phyloP scores from a whole-genome alignment of 345 rosid species.

The Viola odorata region DNA sequence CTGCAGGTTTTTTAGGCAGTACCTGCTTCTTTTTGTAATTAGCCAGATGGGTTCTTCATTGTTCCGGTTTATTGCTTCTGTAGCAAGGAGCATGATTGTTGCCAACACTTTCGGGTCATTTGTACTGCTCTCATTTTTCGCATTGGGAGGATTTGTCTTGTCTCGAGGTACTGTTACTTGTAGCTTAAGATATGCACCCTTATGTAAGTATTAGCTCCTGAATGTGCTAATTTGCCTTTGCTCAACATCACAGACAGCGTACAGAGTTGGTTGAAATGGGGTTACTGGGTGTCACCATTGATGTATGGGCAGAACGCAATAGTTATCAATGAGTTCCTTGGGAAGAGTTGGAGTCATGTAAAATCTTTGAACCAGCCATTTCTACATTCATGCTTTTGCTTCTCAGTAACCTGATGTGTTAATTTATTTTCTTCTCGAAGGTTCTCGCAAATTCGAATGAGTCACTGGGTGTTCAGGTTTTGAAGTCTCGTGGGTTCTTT shows the following conservation, averaged over 20 bases:
- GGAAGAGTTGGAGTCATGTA: constrained; percentile 57
- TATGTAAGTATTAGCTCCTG: neutral
- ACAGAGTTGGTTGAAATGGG: constrained; percentile 91
- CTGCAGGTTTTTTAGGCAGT: constrained; percentile 65
- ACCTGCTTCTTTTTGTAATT: constrained; percentile 39
- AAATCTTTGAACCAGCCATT: neutral
- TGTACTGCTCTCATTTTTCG: constrained; percentile 43
- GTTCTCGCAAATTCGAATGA: constrained; percentile 21
- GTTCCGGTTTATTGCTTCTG: constrained; percentile 50
- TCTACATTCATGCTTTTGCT: neutral
- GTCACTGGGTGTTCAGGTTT: constrained; percentile 38
- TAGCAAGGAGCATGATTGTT: constrained; percentile 54
- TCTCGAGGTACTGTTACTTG: constrained; percentile 34
- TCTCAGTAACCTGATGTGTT: neutral
- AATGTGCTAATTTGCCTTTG: neutral
- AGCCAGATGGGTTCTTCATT: constrained; percentile 68
- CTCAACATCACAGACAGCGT: constrained; percentile 39
- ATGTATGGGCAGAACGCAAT: constrained; percentile 80
- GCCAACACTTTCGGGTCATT: constrained; percentile 66
- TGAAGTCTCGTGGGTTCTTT: constrained; percentile 45
- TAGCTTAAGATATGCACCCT: neutral
- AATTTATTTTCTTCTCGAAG: constrained; percentile 7
- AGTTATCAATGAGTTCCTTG: constrained; percentile 61
- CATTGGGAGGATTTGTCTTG: constrained; percentile 60
- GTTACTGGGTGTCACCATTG: constrained; percentile 71